A percentile compares a stretch with the other conserved stretches of the same genome.
These are phyloP conservation scores for Aspergillus panamensis DNA, from an alignment of 495 filamentous ascomycete genomes.

Conservation along the genomic window DNA sequence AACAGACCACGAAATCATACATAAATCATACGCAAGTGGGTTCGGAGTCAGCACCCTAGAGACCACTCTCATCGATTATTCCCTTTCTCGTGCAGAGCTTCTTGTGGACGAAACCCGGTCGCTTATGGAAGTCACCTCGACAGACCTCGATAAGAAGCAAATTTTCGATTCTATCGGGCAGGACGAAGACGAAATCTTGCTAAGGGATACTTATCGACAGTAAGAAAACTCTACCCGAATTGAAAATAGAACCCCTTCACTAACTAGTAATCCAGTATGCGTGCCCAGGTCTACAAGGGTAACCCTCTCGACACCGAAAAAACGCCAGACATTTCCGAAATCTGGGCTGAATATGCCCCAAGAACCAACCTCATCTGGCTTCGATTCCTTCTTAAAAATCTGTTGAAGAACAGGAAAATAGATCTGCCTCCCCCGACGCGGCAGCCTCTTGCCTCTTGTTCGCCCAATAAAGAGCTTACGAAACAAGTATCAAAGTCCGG, in stretches of 20 bases:
- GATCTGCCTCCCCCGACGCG: constrained; percentile 23
- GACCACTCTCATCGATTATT: constrained; percentile 87
- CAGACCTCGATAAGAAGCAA: constrained; percentile 45
- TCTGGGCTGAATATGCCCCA: constrained; percentile 47
- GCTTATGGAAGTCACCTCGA: constrained; percentile 38
- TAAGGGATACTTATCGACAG: constrained; percentile 44
- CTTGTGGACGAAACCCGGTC: constrained; percentile 25
- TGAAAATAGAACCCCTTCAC: not conserved
- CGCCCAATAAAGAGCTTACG: constrained; percentile 31
- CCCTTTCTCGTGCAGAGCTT: constrained; percentile 64
- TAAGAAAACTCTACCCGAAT: constrained; percentile 22
- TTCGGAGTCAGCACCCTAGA: constrained; percentile 69
- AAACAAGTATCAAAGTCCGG: constrained; percentile 11
- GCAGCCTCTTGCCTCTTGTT: constrained; percentile 36
- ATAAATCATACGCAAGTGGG: constrained; percentile 37
- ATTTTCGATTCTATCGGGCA: constrained; percentile 44
- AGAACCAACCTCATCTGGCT: constrained; percentile 51
- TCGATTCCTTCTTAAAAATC: constrained; percentile 46
- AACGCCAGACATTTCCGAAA: constrained; percentile 31
- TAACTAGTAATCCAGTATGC: constrained; percentile 32
- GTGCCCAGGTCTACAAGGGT: constrained; percentile 37
- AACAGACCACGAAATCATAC: constrained; percentile 29
- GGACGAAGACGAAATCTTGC: constrained; percentile 42
- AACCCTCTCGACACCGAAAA: constrained; percentile 32
- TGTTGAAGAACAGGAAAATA: constrained; percentile 37